These are phyloP conservation scores for Caryocar brasiliense DNA, from an alignment of 441 rosid species.

Conservation along the genomic window DNA sequence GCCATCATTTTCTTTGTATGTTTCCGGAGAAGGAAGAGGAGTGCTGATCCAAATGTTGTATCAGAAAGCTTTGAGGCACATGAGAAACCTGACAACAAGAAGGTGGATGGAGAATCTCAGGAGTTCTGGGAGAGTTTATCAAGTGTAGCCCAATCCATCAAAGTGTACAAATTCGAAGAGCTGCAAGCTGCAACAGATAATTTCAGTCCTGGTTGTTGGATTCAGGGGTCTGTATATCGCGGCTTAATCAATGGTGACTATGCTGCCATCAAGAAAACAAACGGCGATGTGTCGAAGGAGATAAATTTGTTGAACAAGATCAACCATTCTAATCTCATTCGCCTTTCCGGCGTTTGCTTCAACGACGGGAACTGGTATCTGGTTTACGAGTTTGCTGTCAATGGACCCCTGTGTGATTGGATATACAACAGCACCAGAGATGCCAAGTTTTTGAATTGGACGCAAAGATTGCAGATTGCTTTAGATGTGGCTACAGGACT, in stretches of 20 bases:
- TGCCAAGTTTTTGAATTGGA: constrained; percentile 37
- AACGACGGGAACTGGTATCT: constrained; percentile 58
- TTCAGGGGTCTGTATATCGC: constrained; percentile 47
- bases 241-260: constrained; percentile 55
- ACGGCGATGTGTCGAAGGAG: constrained; percentile 64
- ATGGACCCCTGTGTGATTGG: constrained; percentile 64
- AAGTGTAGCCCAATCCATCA: constrained; percentile 38
- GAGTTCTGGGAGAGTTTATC: constrained; percentile 35
- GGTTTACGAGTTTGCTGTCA: constrained; percentile 57
- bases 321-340: constrained; percentile 56
- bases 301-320: constrained; percentile 43
- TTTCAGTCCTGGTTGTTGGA: constrained; percentile 42
- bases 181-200: constrained; percentile 52
- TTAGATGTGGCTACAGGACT: constrained; percentile 70
- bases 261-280: constrained; percentile 61
- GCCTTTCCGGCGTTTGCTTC: constrained; percentile 60
- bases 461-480: constrained; percentile 48
- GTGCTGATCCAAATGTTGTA: constrained; percentile 5
- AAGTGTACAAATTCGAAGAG: constrained; percentile 48
- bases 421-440: constrained; percentile 21
- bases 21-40: constrained; percentile 13
- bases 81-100: constrained; percentile 26
- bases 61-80: constrained; percentile 23
- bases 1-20: constrained; percentile 19
- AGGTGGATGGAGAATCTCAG: constrained; percentile 28